phyloP scores from a whole-genome alignment of 2,329 filamentous ascomycete species.

The Cladosporium phlei region DNA sequence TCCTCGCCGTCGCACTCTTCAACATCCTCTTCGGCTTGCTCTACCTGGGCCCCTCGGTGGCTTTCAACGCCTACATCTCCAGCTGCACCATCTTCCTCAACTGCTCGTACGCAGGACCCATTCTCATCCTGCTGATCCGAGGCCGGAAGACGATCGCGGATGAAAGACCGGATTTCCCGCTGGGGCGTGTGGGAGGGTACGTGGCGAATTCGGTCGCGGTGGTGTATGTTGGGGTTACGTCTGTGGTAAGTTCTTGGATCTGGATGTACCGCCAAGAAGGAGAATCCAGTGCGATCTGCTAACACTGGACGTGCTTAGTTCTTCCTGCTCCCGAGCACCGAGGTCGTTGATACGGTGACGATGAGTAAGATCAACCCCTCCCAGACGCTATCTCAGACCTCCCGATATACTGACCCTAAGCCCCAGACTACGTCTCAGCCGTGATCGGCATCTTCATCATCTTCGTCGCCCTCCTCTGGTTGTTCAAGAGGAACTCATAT shows the following conservation, averaged over 20 bases:
- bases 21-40: conserved; percentile 5
- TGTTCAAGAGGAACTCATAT: conserved; percentile 3
- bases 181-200: background rate
- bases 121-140: conserved; percentile 3
- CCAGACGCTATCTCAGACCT: too few relatives aligned
- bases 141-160: background rate
- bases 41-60: conserved; percentile 5
- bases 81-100: conserved; percentile 10
- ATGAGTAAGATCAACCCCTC: too few relatives aligned
- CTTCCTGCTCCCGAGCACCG: background rate
- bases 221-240: conserved; percentile 1
- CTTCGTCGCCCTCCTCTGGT: conserved; percentile 1
- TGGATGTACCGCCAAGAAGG: too few relatives aligned
- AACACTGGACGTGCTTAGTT: background rate
- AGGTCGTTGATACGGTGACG: background rate
- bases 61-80: conserved; percentile 6
- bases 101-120: conserved; percentile 6
- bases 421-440: conserved; percentile 7
- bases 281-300: too few relatives aligned
- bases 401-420: background rate
- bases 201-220: background rate
- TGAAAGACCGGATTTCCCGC: background rate
- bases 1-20: conserved; percentile 15
- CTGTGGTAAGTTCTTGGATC: conserved; percentile 1
- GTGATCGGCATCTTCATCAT: conserved; percentile 4